Conservation (phyloP, 805 yeast species). For the Yamadazyma ubonensis region DNA sequence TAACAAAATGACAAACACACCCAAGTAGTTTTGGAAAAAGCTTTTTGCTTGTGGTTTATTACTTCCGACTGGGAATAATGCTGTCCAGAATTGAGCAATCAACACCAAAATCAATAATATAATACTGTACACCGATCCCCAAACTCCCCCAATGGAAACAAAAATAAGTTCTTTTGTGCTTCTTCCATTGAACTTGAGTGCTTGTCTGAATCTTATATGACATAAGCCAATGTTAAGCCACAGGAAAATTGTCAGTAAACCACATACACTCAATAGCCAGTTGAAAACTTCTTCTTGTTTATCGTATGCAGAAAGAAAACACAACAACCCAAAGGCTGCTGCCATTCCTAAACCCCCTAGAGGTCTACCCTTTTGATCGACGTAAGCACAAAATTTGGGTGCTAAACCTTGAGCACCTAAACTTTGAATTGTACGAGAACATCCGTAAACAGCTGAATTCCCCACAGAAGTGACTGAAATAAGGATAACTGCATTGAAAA, state of each 20-base stretch:
- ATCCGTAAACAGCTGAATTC: slow-evolving; percentile 71
- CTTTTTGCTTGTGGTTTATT: slow-evolving; percentile 25
- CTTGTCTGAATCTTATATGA: slow-evolving; percentile 43
- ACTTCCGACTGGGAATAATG: slow-evolving; percentile 37
- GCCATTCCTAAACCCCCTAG: slow-evolving; percentile 35
- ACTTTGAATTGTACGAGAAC: slow-evolving; percentile 67
- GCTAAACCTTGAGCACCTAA: slow-evolving; percentile 71
- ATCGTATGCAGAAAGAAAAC: slow-evolving; percentile 35
- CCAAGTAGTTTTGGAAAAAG: slow-evolving; percentile 42
- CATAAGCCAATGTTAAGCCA: slow-evolving; percentile 42
- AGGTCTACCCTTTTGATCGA: slow-evolving; percentile 44
- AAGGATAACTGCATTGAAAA: slow-evolving; percentile 73
- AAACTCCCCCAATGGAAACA: slow-evolving; percentile 33
- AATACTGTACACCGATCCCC: slow-evolving; percentile 37
- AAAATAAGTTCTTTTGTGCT: slow-evolving; percentile 35
- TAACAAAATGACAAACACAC: slow-evolving; percentile 29
- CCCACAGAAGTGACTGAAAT: slow-evolving; percentile 75
- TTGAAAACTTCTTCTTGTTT: slow-evolving; percentile 34
- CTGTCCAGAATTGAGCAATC: slow-evolving; percentile 38
- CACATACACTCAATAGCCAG: slow-evolving; percentile 43
- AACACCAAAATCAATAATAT: slow-evolving; percentile 31
- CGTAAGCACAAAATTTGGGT: slow-evolving; percentile 46
- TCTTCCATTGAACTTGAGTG: slow-evolving; percentile 33
- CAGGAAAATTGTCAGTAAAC: slow-evolving; percentile 41
- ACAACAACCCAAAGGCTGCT: slow-evolving; percentile 36